A percentile compares a stretch with the other conserved stretches of the same genome.
phyloP scores from a whole-genome alignment of 805 yeast genomes.

The Ogataea nitratoaversa region DNA sequence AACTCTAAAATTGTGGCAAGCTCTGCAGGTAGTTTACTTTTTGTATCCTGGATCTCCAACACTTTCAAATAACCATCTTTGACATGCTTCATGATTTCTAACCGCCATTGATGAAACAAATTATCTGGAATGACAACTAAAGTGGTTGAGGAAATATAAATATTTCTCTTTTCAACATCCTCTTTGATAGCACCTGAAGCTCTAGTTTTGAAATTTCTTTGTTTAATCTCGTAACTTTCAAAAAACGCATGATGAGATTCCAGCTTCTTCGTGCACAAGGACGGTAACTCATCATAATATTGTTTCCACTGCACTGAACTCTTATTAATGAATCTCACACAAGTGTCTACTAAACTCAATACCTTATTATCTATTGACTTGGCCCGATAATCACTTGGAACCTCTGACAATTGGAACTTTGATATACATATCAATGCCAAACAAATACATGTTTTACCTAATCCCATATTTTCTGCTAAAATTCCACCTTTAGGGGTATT shows the following conservation, averaged over 20 bases:
- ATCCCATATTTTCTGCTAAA: slow-evolving; percentile 65
- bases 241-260: slow-evolving; percentile 42
- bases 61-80: slow-evolving; percentile 34
- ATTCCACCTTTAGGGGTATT: slow-evolving; percentile 57
- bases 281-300: slow-evolving; percentile 42
- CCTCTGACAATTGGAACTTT: slow-evolving; percentile 44
- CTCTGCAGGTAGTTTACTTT: slow-evolving; percentile 23
- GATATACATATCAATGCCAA: slow-evolving; percentile 53
- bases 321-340: slow-evolving; percentile 39
- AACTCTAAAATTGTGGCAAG: slow-evolving; percentile 35
- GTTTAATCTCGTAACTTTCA: slow-evolving; percentile 18
- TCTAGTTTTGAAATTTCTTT: slow-evolving; percentile 13
- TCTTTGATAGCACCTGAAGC: slow-evolving; percentile 3
- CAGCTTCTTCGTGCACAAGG: slow-evolving; percentile 35
- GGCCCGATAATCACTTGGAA: slow-evolving; percentile 31
- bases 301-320: slow-evolving; percentile 58
- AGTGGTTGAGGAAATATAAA: slow-evolving; percentile 49
- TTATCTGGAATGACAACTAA: slow-evolving; percentile 64
- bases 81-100: slow-evolving; percentile 56
- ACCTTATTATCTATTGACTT: slow-evolving; percentile 19
- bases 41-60: slow-evolving; percentile 23
- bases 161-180: slow-evolving; percentile 20
- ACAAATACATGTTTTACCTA: slow-evolving; percentile 61
- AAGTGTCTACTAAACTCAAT: slow-evolving; percentile 33
- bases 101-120: slow-evolving; percentile 60